Evolutionary conservation across 2,329 filamentous ascomycete genomes (phyloP).

Genomic region (Cladobotryum mycophilum): DNA sequence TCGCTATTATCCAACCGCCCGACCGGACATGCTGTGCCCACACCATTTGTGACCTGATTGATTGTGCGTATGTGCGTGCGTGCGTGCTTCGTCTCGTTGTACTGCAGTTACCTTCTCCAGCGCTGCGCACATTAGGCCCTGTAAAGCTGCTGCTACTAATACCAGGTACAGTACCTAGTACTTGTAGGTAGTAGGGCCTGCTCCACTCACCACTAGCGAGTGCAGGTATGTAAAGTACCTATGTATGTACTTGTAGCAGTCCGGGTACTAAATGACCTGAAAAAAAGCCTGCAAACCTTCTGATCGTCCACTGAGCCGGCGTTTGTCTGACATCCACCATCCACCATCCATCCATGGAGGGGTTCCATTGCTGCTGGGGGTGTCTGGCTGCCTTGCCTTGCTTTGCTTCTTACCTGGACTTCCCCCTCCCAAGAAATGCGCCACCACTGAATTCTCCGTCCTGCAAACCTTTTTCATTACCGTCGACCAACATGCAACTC

Average conservation of each 20-base stretch:
- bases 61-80: too few species aligned
- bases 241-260: too few species aligned
- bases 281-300: not conserved
- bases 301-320: not conserved
- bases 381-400: too few species aligned
- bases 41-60: not conserved
- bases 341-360: constrained; percentile 1
- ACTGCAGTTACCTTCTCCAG: too few species aligned
- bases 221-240: not conserved
- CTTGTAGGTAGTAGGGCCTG: not conserved
- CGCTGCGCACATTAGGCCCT: too few species aligned
- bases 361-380: not conserved
- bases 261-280: too few species aligned
- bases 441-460: constrained; percentile 7
- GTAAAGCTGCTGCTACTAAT: not conserved
- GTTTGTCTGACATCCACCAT: not conserved
- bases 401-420: too few species aligned
- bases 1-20: not conserved
- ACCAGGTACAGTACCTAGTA: too few species aligned
- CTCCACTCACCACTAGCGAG: not conserved
- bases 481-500: not conserved
- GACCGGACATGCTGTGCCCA: not conserved
- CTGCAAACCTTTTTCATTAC: constrained; percentile 10
- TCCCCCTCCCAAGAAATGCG: not conserved
- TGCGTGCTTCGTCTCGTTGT: too few species aligned